Base-by-base conservation (phyloP, 2,329 filamentous ascomycete species). In the Gnomoniopsis sp. region DNA sequence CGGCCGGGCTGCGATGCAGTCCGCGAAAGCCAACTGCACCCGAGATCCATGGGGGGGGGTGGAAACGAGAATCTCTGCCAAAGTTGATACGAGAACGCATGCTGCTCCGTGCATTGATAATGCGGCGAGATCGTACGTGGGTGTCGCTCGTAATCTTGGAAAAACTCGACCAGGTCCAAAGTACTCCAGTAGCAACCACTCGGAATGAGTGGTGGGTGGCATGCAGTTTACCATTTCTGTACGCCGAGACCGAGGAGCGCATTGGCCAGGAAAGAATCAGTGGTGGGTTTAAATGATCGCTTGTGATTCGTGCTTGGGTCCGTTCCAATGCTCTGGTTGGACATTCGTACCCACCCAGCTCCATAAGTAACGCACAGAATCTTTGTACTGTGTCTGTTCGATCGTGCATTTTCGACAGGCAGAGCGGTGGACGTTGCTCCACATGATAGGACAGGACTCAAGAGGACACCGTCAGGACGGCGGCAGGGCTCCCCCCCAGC, bases 131-230 rank as follows among this genome's bases (percentile, higher is more conserved):
- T 59, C 55, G 53, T 61, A 56, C 61, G 34, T 54, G 44, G 49
- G 41, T 57, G 55, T 62, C 59, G 59, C 56, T 64, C 62, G 61
- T 55, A 64, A 64, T 64, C 53, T 64, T 59, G 58, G 46, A 51
- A 53, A 53, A 57, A 56, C 43, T 47, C 43, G 36, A 51, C 43
- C 48, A 41, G 34, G 43, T 22, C 52, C 53, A 30, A 46, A 49
- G 55, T 58, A 47, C 47, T 26, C 41, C 23, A 34, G 48, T 41
- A 57, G 48, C 55, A 47, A 36, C 41, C 43, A 26, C 33, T n/a
- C 36, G 33, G 11, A 23, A 34, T 46, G 12, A 23, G 38, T 30
- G 54, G 50, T 54, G 51, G 58, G 54, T 57, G 52, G 51, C 58
- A 60, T 54, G 49, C 54, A 50, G 38, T 21, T 43, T 41, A n/a